Evolutionary conservation across 2,329 filamentous ascomycete species (phyloP).

Genomic region (Ciborinia camelliae): DNA sequence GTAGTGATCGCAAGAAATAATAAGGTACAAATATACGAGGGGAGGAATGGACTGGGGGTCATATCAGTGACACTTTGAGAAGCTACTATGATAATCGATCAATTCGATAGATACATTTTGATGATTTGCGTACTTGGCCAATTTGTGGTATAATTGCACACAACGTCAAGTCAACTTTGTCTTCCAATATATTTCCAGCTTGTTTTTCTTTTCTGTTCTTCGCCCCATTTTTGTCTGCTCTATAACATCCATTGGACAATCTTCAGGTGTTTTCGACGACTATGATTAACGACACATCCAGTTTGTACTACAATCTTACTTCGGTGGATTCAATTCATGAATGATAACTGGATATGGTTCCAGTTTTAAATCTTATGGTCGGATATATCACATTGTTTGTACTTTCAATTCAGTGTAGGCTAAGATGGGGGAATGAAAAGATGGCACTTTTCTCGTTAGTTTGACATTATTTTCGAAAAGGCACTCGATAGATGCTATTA

Average conservation of each 20-base stretch:
- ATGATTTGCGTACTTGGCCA: slow-evolving; percentile 8
- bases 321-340: no score
- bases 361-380: no score
- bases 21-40: slow-evolving; percentile 16
- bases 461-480: no score
- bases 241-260: not conserved
- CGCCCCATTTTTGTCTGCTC: not conserved
- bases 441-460: no score
- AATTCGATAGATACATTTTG: slow-evolving; percentile 19
- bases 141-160: slow-evolving; percentile 15
- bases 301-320: not conserved
- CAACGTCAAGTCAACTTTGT: slow-evolving; percentile 15
- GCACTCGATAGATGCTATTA: no score
- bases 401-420: no score
- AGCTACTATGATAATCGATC: slow-evolving; percentile 17
- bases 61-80: slow-evolving; percentile 14
- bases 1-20: slow-evolving; percentile 32
- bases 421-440: no score
- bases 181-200: not conserved
- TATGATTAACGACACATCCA: not conserved
- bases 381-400: no score
- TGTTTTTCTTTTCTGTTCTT: not conserved
- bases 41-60: not conserved
- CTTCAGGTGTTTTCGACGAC: not conserved
- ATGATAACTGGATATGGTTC: no score